These are phyloP conservation scores for Suhomyces xylopsoci DNA, from an alignment of 805 yeast genomes.

Conservation along the genomic window DNA sequence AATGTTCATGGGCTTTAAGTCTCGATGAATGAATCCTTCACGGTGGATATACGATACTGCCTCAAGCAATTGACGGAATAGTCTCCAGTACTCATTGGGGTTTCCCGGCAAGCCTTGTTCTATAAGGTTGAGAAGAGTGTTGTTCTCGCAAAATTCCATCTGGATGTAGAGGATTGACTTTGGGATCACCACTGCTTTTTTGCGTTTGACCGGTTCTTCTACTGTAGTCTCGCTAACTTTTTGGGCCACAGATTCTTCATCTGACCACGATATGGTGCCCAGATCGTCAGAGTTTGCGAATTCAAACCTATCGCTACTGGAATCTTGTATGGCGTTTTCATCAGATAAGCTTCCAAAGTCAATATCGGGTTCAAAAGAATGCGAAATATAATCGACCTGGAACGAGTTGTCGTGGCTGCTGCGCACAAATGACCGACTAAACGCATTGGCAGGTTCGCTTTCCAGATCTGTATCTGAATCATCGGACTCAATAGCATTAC, in stretches of 20 bases:
- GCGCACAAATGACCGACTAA: slow-evolving; percentile 16
- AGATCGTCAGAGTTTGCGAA: slow-evolving; percentile 27
- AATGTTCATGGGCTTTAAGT: slow-evolving; percentile 91
- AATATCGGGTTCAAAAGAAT: slow-evolving; percentile 55
- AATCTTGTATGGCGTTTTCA: slow-evolving; percentile 26
- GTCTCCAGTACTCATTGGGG: slow-evolving; percentile 83
- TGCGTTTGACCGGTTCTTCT: background rate
- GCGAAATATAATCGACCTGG: slow-evolving; percentile 67
- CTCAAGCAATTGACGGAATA: slow-evolving; percentile 82
- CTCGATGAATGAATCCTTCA: slow-evolving; percentile 93
- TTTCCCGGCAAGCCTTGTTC: slow-evolving; percentile 65
- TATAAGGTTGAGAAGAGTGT: slow-evolving; percentile 80
- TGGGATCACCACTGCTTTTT: background rate
- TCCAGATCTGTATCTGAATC: slow-evolving; percentile 8
- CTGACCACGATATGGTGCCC: slow-evolving; percentile 2
- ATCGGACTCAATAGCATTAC: slow-evolving; percentile 5
- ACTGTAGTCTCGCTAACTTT: background rate
- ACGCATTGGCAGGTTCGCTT: slow-evolving; percentile 20
- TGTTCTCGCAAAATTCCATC: slow-evolving; percentile 98
- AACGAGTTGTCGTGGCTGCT: slow-evolving; percentile 19
- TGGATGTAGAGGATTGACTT: slow-evolving; percentile 83
- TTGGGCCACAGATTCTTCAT: background rate
- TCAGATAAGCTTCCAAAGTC: slow-evolving; percentile 46
- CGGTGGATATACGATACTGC: slow-evolving; percentile 89
- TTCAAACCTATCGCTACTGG: slow-evolving; percentile 25